Evolutionary conservation across 2,329 filamentous ascomycete species (phyloP).

Genomic region (Plenodomus biglobosus): DNA sequence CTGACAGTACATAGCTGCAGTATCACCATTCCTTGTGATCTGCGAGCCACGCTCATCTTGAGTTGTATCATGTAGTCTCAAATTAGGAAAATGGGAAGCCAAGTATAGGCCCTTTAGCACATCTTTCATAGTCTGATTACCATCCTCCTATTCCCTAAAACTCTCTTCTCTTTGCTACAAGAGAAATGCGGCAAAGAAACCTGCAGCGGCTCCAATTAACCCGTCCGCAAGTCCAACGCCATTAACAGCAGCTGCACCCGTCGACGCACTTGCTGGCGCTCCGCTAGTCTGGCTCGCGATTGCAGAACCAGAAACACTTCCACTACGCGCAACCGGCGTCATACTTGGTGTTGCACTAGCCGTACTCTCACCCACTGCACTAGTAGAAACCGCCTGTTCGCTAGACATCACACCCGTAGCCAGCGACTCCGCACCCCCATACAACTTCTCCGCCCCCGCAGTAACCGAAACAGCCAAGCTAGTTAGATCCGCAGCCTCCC

Average conservation of each 20-base stretch:
- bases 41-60: constrained; percentile 7
- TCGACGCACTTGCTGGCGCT: not conserved
- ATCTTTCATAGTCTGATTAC: not conserved
- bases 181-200: not conserved
- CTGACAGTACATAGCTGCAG: constrained; percentile 2
- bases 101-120: not conserved
- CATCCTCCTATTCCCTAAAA: not conserved
- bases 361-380: constrained; percentile 1
- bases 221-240: constrained; percentile 3
- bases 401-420: not conserved
- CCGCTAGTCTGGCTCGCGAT: constrained; percentile 1
- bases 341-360: not conserved
- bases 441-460: constrained; percentile 18
- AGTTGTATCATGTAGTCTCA: not conserved
- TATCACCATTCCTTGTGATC: constrained; percentile 11
- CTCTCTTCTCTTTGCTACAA: not conserved
- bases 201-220: constrained; percentile 11
- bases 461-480: constrained; percentile 14
- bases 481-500: constrained; percentile 6
- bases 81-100: not conserved
- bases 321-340: constrained; percentile 3
- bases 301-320: constrained; percentile 1
- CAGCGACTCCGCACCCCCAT: constrained; percentile 4
- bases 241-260: not conserved
- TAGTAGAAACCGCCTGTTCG: not conserved